These are phyloP conservation scores for Verticillium nubilum DNA, from an alignment of 2,329 filamentous ascomycete genomes.

Conservation along the genomic window DNA sequence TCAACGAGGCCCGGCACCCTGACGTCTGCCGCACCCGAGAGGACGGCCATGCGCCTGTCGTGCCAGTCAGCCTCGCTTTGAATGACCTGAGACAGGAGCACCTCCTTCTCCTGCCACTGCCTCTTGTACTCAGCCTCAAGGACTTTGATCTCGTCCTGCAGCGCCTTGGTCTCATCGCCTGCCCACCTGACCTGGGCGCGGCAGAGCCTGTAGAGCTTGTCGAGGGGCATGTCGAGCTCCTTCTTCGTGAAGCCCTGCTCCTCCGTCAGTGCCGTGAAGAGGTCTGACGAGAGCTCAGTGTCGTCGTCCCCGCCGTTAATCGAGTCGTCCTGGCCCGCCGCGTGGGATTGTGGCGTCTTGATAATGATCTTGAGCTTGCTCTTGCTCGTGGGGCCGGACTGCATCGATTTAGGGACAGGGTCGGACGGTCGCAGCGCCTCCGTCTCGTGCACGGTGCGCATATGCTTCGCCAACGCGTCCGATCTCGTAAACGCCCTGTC, in stretches of 20 bases:
- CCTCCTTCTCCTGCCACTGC: slow-evolving; percentile 77
- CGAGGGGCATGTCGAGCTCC: slow-evolving; percentile 56
- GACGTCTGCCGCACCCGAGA: slow-evolving; percentile 41
- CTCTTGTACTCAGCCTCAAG: slow-evolving; percentile 63
- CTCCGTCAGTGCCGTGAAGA: slow-evolving; percentile 47
- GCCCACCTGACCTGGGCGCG: slow-evolving; percentile 69
- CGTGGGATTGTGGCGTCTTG: slow-evolving; percentile 54
- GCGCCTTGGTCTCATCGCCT: slow-evolving; percentile 56
- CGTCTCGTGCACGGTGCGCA: slow-evolving; percentile 97
- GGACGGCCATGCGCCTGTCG: slow-evolving; percentile 48
- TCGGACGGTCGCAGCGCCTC: slow-evolving; percentile 82
- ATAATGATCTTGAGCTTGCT: slow-evolving; percentile 58
- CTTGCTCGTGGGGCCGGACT: slow-evolving; percentile 37
- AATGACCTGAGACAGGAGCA: slow-evolving; percentile 68
- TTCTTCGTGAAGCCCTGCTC: slow-evolving; percentile 59
- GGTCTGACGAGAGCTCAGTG: slow-evolving; percentile 53
- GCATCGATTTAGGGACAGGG: slow-evolving; percentile 66
- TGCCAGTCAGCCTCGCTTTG: slow-evolving; percentile 62
- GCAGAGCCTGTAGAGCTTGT: slow-evolving; percentile 62
- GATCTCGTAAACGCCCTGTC: slow-evolving; percentile 95
- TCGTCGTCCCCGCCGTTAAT: slow-evolving; percentile 47
- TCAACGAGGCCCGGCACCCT: slow-evolving; percentile 29
- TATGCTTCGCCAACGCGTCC: slow-evolving; percentile 94
- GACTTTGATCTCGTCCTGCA: slow-evolving; percentile 59
- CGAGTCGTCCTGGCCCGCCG: slow-evolving; percentile 49